Evolutionary conservation across 352 stramenopile genomes (phyloP), one percentile per base, ranked within the genome.

Genomic region (Pythium sp.): DNA sequence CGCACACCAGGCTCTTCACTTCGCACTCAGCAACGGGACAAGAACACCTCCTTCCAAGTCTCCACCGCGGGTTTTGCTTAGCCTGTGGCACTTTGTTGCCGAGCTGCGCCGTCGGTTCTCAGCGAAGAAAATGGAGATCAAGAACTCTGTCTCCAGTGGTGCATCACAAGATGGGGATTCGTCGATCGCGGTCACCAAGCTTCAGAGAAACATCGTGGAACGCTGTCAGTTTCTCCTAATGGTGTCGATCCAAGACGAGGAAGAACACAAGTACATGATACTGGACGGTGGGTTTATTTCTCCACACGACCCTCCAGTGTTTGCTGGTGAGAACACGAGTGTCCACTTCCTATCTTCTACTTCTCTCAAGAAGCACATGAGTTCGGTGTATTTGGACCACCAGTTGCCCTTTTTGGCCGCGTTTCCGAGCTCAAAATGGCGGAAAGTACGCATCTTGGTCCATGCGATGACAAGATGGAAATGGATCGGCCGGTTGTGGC

Each of bases 31-130:
- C 36, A 36, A 38, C 1, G 15, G 49, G 0, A 18, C 15, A 24
- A 3, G 12, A 5, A 41, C 30, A 26, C 0, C 41, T 20, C 2
- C 54, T 20, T 41, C 34, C 4, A 46, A 34, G 34, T 20, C 60
- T 28, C 78, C 76, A 4, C 78, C 79, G 26, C 64, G 62, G 8
- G 36, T 54, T 0, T 89, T 80, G 49, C 32, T 75, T 0, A 62
- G 9, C 14, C 75, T 78, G 20, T 95, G 87, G 87, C 65, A 72
- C 0, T 68, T 61, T 34, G 84, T 92, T 26, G 86, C 85, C 3
- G 82, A 91, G 11, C 58, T 90, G 12, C 68, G 78, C 5, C 76
- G 78, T 5, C 72, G 67, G 15, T 60, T 86, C 47, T 76, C 77
- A 20, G 38, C 76, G 0, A 79, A 81, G 57, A 86, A 81, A 59